Evolutionary conservation across 192 early-diverging fungal species (phyloP).

Genomic region (Coemansia sp.): DNA sequence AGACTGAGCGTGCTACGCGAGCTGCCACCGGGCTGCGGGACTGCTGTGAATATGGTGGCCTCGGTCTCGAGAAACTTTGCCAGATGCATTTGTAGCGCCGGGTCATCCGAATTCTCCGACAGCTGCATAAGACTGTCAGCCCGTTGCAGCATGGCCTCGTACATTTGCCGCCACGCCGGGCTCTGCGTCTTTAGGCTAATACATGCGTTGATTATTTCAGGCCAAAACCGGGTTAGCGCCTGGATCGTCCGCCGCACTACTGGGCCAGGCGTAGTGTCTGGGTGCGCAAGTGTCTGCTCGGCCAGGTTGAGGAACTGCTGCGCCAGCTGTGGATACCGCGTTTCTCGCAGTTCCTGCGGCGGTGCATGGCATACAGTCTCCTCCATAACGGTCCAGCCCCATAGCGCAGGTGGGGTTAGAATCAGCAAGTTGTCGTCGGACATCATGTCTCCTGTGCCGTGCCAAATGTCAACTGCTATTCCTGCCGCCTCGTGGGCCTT

Average conservation of each 20-base stretch:
- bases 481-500: slow-evolving; percentile 36
- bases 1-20: slow-evolving; percentile 10
- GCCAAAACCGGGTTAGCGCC: slow-evolving; percentile 48
- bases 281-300: slow-evolving; percentile 19
- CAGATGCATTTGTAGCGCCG: slow-evolving; percentile 40
- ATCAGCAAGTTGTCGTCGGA: slow-evolving; percentile 38
- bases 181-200: slow-evolving; percentile 5
- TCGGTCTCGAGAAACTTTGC: slow-evolving; percentile 51
- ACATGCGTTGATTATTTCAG: slow-evolving; percentile 22
- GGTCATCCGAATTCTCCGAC: slow-evolving; percentile 32
- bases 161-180: slow-evolving; percentile 21
- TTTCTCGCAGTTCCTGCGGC: slow-evolving; percentile 21
- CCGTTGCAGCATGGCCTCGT: slow-evolving; percentile 23
- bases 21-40: not conserved
- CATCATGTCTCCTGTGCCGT: slow-evolving; percentile 5
- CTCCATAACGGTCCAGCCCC: slow-evolving; percentile 56
- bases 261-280: slow-evolving; percentile 30
- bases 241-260: slow-evolving; percentile 45
- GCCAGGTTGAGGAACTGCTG: slow-evolving; percentile 33
- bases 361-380: slow-evolving; percentile 34
- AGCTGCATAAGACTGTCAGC: slow-evolving; percentile 19
- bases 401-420: slow-evolving; percentile 43
- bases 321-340: slow-evolving; percentile 29
- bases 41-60: slow-evolving; percentile 28
- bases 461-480: slow-evolving; percentile 27